Evolutionary conservation across 495 filamentous ascomycete species (phyloP).

Genomic region (Friedmanniomyces simplex): DNA sequence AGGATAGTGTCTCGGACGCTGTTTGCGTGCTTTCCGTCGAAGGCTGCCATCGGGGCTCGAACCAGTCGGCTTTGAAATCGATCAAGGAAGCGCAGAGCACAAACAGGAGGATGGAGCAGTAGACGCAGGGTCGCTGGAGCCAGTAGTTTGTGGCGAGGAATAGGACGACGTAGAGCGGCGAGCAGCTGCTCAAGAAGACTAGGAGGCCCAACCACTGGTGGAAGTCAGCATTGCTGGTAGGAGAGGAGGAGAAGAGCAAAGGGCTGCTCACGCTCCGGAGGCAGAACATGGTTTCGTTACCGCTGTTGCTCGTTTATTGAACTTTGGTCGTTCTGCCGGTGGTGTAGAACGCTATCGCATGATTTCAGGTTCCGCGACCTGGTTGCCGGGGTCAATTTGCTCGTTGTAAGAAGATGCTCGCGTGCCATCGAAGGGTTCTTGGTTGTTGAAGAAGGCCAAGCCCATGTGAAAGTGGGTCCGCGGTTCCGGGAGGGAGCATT

Average conservation of each 20-base stretch:
- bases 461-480: not conserved
- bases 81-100: conserved; percentile 34
- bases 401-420: not conserved
- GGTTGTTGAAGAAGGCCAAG: not conserved
- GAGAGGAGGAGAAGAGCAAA: not conserved
- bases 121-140: conserved; percentile 35
- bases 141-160: conserved; percentile 33
- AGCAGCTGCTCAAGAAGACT: conserved; percentile 32
- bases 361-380: no score
- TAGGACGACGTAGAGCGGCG: conserved; percentile 35
- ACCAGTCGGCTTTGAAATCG: conserved; percentile 35
- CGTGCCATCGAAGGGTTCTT: not conserved
- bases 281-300: not conserved
- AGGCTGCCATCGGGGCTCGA: conserved; percentile 26
- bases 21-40: not conserved
- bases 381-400: no score
- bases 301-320: not conserved
- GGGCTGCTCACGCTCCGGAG: not conserved
- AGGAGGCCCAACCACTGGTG: conserved; percentile 29
- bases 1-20: conserved; percentile 4
- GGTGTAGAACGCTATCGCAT: no score
- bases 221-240: conserved; percentile 5
- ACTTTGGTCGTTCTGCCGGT: not conserved
- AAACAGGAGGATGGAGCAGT: conserved; percentile 35
- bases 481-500: not conserved